Conservation (phyloP, 768 basidiomycete species). For the Mycena belliarum region DNA sequence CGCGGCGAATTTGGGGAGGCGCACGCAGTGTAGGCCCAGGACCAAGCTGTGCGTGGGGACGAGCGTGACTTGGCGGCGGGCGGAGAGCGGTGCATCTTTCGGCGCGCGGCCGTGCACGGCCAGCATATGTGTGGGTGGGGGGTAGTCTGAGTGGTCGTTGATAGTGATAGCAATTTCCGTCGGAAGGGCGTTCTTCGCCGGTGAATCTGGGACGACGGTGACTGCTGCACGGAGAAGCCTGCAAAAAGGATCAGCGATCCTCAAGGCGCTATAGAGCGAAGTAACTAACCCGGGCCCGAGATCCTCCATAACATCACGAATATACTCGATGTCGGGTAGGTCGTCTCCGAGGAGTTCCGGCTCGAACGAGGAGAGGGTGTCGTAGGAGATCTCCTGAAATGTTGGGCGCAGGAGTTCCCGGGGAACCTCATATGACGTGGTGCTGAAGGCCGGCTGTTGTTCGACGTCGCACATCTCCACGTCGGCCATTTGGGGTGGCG, state of each 20-base stretch:
- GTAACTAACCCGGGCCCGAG: constrained; percentile 43
- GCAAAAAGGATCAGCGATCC: constrained; percentile 12
- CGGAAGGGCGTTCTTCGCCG: constrained; percentile 38
- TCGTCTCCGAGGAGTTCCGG: constrained; percentile 37
- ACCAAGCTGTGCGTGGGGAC: constrained; percentile 55
- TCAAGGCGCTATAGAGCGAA: not conserved
- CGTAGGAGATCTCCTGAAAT: constrained; percentile 37
- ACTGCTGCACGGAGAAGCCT: constrained; percentile 43
- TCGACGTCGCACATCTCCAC: constrained; percentile 26
- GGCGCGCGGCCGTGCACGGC: constrained; percentile 27
- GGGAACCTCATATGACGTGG: constrained; percentile 42
- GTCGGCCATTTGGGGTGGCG: constrained; percentile 10
- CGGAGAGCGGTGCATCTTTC: not conserved
- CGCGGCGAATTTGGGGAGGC: constrained; percentile 43
- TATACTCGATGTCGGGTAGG: constrained; percentile 44
- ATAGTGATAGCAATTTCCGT: constrained; percentile 44
- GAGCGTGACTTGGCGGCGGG: constrained; percentile 29
- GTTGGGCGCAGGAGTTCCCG: constrained; percentile 47
- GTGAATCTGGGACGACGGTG: constrained; percentile 35
- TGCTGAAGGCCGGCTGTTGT: constrained; percentile 1
- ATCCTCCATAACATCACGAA: constrained; percentile 44
- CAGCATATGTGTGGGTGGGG: constrained; percentile 36
- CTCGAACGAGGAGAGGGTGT: constrained; percentile 44
- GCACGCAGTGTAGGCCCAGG: constrained; percentile 51
- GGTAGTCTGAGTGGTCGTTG: constrained; percentile 23